These are phyloP conservation scores for Aristolochia contorta DNA, from an alignment of 164 flowering plant species.

Conservation along the genomic window DNA sequence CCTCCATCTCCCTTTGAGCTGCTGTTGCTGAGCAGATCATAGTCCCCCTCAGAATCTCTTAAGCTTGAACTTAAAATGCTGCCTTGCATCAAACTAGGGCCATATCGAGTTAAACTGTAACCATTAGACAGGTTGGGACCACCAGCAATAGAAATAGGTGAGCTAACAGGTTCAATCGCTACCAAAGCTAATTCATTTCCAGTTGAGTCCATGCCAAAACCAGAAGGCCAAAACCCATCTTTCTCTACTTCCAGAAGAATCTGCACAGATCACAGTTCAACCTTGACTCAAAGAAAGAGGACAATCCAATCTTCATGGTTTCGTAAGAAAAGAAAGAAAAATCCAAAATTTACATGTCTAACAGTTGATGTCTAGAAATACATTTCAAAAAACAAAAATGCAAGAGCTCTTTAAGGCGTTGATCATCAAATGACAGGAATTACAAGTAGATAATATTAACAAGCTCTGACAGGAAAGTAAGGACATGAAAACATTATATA, in stretches of 20 bases:
- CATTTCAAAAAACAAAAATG: no score
- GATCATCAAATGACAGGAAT: no score
- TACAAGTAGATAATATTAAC: no score
- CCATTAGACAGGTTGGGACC: conserved; percentile 44
- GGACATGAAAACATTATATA: no score
- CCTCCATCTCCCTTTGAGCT: conserved; percentile 39
- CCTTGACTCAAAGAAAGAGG: neutral
- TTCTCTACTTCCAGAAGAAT: conserved; percentile 68
- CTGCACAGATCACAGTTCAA: conserved; percentile 27
- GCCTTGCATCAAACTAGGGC: conserved; percentile 27
- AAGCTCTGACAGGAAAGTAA: no score
- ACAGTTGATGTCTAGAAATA: no score
- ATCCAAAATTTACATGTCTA: no score
- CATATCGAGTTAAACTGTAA: conserved; percentile 30
- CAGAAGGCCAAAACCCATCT: conserved; percentile 36
- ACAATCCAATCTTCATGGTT: neutral
- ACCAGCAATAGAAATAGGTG: no score
- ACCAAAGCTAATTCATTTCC: conserved; percentile 78
- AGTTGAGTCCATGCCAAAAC: conserved; percentile 43
- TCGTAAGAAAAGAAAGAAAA: no score
- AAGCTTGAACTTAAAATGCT: conserved; percentile 27
- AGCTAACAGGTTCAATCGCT: conserved; percentile 67
- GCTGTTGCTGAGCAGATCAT: conserved; percentile 17
- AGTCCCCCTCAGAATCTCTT: conserved; percentile 36
- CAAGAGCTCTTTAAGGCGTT: no score